Evolutionary conservation across 2,329 filamentous ascomycete species (phyloP).

Genomic region (Delphinella strobiligena): DNA sequence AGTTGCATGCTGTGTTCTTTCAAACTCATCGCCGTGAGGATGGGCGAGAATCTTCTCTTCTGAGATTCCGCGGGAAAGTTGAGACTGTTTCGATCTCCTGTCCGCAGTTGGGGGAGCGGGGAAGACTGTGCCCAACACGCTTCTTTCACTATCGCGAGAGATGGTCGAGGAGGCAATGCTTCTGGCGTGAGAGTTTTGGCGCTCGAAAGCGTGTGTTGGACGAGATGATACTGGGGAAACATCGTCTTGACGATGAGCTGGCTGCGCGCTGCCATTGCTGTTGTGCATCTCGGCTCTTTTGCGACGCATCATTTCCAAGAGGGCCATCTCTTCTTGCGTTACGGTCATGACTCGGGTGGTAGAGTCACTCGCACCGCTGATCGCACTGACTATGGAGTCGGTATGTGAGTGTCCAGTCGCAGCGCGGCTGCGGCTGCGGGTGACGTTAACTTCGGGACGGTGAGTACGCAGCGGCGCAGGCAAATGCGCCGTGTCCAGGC

Average conservation of each 20-base stretch:
- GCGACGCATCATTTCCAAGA: slow-evolving; percentile 37
- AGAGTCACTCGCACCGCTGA: slow-evolving; percentile 3
- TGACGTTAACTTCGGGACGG: slow-evolving; percentile 2
- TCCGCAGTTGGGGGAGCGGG: slow-evolving; percentile 6
- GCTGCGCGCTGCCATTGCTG: background rate
- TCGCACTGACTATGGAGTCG: slow-evolving; percentile 6
- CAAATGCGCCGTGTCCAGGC: background rate
- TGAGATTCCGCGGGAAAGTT: no score
- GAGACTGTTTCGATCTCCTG: no score
- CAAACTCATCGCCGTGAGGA: no score
- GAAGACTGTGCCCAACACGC: slow-evolving; percentile 3
- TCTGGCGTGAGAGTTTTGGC: background rate
- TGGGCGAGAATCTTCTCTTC: no score
- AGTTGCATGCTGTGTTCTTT: no score
- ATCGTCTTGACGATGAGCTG: background rate
- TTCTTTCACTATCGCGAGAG: background rate
- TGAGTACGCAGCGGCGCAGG: slow-evolving; percentile 4
- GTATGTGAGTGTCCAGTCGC: slow-evolving; percentile 1
- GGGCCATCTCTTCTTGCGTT: slow-evolving; percentile 36
- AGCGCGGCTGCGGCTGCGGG: slow-evolving; percentile 1
- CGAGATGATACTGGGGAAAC: no score
- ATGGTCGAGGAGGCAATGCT: background rate
- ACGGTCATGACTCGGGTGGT: slow-evolving; percentile 29
- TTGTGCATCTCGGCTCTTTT: slow-evolving; percentile 26
- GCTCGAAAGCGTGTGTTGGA: no score